Evolutionary conservation across 1,284 basidiomycete genomes (phyloP).

Genomic region (Coniophora puteana): DNA sequence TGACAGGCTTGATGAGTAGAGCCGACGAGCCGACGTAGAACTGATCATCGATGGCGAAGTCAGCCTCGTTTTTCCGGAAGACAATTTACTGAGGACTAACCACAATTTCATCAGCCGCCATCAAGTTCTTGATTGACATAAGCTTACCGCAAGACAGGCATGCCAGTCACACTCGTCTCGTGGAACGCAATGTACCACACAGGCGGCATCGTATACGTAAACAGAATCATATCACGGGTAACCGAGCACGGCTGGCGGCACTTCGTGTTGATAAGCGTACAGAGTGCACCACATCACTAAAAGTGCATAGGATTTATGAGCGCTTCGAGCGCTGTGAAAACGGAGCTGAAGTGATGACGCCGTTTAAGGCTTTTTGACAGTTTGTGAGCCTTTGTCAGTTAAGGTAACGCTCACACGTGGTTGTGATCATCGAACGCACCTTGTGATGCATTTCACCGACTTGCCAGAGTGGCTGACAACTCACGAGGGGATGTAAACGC

Average conservation of each 20-base stretch:
- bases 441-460: no score
- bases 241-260: slow-evolving; percentile 93
- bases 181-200: slow-evolving; percentile 98
- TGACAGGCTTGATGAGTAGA: slow-evolving; percentile 90
- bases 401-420: no score
- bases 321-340: no score
- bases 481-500: no score
- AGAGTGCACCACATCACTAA: no score
- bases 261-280: slow-evolving; percentile 97
- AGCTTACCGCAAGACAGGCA: slow-evolving; percentile 73
- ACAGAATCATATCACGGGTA: slow-evolving; percentile 83
- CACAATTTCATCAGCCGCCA: no score
- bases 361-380: no score
- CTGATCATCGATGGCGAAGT: slow-evolving; percentile 91
- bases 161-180: slow-evolving; percentile 76
- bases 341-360: no score
- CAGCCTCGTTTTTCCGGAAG: slow-evolving; percentile 84
- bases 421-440: no score
- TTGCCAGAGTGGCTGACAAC: no score
- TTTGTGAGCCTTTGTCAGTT: no score
- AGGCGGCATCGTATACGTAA: slow-evolving; percentile 88
- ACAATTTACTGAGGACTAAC: slow-evolving; percentile 87
- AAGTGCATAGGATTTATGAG: no score
- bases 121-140: neutral
- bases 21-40: slow-evolving; percentile 90